Conservation (phyloP, 495 filamentous ascomycete genomes). For the Xylaria sp. region DNA sequence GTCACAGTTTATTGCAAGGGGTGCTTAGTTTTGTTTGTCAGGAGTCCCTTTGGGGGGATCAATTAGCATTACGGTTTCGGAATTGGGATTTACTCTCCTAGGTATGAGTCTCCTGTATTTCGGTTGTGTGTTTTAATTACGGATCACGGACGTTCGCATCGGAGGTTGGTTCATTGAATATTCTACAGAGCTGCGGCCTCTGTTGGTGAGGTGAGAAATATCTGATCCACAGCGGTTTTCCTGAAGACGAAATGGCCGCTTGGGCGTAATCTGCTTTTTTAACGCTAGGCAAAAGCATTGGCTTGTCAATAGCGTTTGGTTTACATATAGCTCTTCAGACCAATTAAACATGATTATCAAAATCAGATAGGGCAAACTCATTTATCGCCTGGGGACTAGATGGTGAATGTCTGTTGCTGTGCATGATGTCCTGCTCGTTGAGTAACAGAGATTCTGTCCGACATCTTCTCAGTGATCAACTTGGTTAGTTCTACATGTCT, state of each 20-base stretch:
- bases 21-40: conserved; percentile 9
- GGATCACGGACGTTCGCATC: conserved; percentile 11
- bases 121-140: not conserved
- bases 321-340: not conserved
- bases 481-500: not conserved
- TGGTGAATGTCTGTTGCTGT: not conserved
- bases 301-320: not conserved
- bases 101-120: not conserved
- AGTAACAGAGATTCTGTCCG: not conserved
- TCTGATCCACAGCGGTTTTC: not conserved
- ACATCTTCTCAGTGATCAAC: not conserved
- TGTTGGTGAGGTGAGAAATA: not conserved
- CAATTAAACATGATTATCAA: not conserved
- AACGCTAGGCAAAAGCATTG: conserved; percentile 5
- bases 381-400: not conserved
- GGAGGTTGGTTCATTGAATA: conserved; percentile 7
- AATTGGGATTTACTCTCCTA: conserved; percentile 5
- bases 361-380: not conserved
- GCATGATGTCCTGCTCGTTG: not conserved
- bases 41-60: conserved; percentile 6
- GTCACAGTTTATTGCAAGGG: conserved; percentile 10
- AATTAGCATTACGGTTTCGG: conserved; percentile 1
- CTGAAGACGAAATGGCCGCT: not conserved
- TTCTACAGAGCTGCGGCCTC: not conserved
- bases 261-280: not conserved